Evolutionary conservation across 495 filamentous ascomycete species (phyloP), one percentile per base, ranked within the genome.

Genomic region (Xylaria palmicola): DNA sequence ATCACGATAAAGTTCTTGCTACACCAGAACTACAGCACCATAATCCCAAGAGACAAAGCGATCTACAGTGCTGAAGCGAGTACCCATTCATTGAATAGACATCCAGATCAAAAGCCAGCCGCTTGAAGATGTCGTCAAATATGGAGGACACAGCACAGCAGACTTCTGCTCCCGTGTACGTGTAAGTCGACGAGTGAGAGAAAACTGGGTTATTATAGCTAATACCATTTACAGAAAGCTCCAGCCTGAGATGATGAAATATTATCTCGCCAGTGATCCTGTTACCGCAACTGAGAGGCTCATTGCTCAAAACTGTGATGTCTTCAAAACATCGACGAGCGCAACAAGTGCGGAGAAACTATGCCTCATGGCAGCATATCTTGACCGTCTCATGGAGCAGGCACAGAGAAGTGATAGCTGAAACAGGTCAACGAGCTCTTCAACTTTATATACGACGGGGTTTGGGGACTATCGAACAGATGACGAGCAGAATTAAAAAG

Each of bases 241-340:
- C n/a, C 36, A 41, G 5, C 49, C 62, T 4, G 65, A 49, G 36
- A 64, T 62, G 63, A 62, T 70, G 60, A 64, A 32, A 29, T 36
- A 39, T 2, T 70, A 70, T 22, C 68, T 70, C 40, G 51, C 56
- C 29, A 56, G 45, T 27, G 40, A 15, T 5, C 68, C 68, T 15
- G 58, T 54, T 22, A 68, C 65, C 2, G 48, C 63, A 7, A 64
- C 68, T 4, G 68, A 70, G 9, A 65, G 68, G 12, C 68, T 70
- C 1, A 58, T 59, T n/a, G 44, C 44, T 48, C 56, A 49, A 40
- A 22, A 27, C 1, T 30, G 30, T 0, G 56, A 30, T 20, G 13
- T 29, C 24, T 12, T 36, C n/a, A 40, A 29, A 6, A 27, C 51
- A 27, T 32, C 36, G 15, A 30, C 37, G 30, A 37, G 17, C 1